Evolutionary conservation across 78 protist species (phyloP).

Genomic region (Paulinella micropora): DNA sequence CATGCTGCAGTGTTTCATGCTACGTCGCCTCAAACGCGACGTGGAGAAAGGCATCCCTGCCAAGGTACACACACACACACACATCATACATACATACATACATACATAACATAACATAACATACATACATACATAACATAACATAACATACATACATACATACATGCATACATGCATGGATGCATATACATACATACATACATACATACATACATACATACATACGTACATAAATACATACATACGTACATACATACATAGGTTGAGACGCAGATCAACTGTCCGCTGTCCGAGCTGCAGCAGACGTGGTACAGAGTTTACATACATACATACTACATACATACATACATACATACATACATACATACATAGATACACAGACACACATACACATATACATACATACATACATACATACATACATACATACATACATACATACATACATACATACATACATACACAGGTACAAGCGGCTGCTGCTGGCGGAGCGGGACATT

Average conservation of each 20-base stretch:
- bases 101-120: not conserved
- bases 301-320: constrained; percentile 22
- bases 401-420: too few species aligned
- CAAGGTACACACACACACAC: not conserved
- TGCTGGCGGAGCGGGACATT: not conserved
- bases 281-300: constrained; percentile 29
- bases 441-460: too few species aligned
- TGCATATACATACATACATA: not conserved
- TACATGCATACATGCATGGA: not conserved
- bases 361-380: too few species aligned
- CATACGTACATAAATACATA: not conserved
- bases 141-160: not conserved
- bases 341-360: too few species aligned
- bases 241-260: constrained; percentile 21
- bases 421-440: too few species aligned
- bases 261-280: constrained; percentile 46
- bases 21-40: constrained; percentile 78
- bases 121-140: not conserved
- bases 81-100: not conserved
- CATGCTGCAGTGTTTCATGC: constrained; percentile 70
- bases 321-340: too few species aligned
- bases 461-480: not conserved
- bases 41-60: constrained; percentile 63
- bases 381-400: too few species aligned
- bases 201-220: constrained; percentile 55